phyloP scores from a whole-genome alignment of 805 yeast genomes.

The Spathaspora hagerdaliae region DNA sequence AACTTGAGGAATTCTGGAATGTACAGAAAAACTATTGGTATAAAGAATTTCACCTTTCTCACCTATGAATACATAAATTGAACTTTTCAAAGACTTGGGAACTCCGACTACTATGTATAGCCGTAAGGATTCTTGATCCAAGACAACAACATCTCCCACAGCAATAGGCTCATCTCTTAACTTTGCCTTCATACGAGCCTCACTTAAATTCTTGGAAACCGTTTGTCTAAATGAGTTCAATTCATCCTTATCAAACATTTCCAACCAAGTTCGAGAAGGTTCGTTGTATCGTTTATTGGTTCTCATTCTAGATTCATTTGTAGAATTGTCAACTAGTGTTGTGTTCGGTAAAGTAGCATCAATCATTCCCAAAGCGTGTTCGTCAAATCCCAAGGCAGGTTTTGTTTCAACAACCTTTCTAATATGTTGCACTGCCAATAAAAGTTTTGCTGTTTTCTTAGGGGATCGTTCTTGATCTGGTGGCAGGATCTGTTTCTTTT shows the following conservation, averaged over 20 bases:
- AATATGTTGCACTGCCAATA: no score
- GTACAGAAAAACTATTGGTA: constrained; percentile 41
- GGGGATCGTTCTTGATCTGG: no score
- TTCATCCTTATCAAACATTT: not conserved
- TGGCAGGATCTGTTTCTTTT: no score
- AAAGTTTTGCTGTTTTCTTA: no score
- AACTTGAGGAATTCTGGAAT: constrained; percentile 51
- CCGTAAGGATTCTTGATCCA: constrained; percentile 41
- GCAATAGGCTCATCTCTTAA: constrained; percentile 20
- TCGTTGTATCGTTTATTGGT: constrained; percentile 12
- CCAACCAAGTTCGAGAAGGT: constrained; percentile 18
- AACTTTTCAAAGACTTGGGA: constrained; percentile 47
- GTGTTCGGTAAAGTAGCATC: no score
- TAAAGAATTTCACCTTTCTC: constrained; percentile 55
- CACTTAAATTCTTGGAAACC: not conserved
- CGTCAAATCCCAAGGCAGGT: no score
- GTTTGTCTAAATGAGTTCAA: not conserved
- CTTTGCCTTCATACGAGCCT: not conserved
- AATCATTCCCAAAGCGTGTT: no score
- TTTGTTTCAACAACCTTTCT: no score
- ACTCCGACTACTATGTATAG: constrained; percentile 52
- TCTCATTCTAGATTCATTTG: not conserved
- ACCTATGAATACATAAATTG: constrained; percentile 53
- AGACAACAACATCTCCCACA: constrained; percentile 63
- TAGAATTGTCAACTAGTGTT: no score